Evolutionary conservation across 805 yeast genomes (phyloP), one percentile per base, ranked within the genome.

Genomic region (Candida anglica): DNA sequence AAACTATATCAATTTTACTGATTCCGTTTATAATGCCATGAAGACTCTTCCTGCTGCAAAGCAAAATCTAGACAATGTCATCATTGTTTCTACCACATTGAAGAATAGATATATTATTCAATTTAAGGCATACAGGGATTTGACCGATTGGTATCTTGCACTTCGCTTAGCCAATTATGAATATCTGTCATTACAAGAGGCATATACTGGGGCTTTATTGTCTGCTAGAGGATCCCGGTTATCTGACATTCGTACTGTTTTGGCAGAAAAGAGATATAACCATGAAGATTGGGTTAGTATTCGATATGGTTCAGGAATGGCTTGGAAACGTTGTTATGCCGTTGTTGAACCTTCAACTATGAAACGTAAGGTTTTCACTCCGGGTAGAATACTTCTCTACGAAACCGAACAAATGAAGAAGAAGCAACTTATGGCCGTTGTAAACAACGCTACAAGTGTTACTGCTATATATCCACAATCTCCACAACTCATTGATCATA

Each of bases 251-350:
- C 75, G 85, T 40, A 83, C 91, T 11, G 70, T 93, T 28, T 68
- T 93, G 38, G 82, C 95, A 1, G 95, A 85, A 43, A 81, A 93
- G 14, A 81, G 91, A 50, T 85, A 79, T 53, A 77, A 76, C 39
- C 93, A 87, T 52, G 96, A 86, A 57, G 96, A 89, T 50, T 91
- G 96, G 97, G 88, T 84, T 27, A 75, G 88, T 54, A 95, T 93
- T 13, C 71, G 98, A 44, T 93, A 91, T 58, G 98, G 98, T 14
- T 76, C 93, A 7, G 98, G 98, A 16, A 86, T 87, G 95, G 96
- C 97, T 1, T 93, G 97, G 97, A 85, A 81, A 52, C 73, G 95
- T 39, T 91, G 96, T 52, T 93, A 76, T 65, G 91, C 95, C 3
- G 96, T 89, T 8, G 75, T 91, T 37, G 85, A 84, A 45, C 89